Evolutionary conservation across 176 grass and related monocot genomes (phyloP), one percentile per base, ranked within the genome.

Genomic region (Rhipidocladum racemiflorum): DNA sequence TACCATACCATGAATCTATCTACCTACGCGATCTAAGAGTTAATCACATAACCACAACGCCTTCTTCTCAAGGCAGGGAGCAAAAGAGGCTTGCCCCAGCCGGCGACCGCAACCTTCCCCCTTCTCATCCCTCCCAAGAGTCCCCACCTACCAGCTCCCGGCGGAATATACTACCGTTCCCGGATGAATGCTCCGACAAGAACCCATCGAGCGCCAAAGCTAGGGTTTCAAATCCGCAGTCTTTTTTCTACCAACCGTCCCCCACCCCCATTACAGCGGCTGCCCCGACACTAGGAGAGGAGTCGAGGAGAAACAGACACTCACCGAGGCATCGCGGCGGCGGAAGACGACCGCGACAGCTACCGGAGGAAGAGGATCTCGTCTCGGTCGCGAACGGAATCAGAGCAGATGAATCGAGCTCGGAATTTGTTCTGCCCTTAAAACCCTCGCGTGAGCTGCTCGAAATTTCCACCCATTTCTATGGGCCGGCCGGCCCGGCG

Each of bases 311-410:
- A 71, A 1, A 13, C 10, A 23, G 46, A 9, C 23, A 51, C 88
- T 72, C 65, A 86, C 88, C 88, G 73, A 78, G 84, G 88, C 88
- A 90, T 90, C 49, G 49, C 66, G 49, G 50, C 28, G 38, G 56
- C 34, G 20, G 82, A 10, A 15, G 21, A 8, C 9, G 62, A 0
- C 61, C 30, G 18, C 34, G 7, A 9, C 25, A 54, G 54, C 65
- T 29, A 42, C 3, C 28, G 6, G 60, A 18, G 54, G 69, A 32
- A n/a, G 63, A 21, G 55, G 78, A 65, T 76, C 49, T 32, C 59
- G 62, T 60, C 56, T 13, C 24, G 56, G 75, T 65, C 42, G 34
- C 42, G 4, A 68, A 5, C 69, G 61, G 50, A 49, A 24, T 42
- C 70, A 42, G 51, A 60, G 75, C 44, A 15, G 38, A 56, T 65